Base-by-base conservation (phyloP, 2,329 filamentous ascomycete species). In the Alternaria longipes region DNA sequence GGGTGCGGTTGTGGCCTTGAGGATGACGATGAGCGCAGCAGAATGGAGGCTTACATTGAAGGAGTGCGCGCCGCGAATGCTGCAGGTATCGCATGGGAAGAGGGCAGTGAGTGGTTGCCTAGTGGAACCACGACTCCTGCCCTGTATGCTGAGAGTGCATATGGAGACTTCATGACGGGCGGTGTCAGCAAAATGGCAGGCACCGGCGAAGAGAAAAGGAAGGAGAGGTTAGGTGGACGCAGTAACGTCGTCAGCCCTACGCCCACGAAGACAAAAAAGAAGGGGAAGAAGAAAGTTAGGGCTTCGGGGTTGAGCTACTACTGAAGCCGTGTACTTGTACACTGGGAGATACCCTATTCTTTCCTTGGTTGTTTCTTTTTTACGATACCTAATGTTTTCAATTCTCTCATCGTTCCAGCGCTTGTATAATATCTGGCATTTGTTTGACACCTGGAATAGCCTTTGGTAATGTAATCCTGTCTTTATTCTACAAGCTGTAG, bases 291-390 rank as follows among this genome's bases (percentile, higher is more conserved):
- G 63, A 75, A 71, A 41, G 59, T 56, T 24, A 68, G 71, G 32
- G 66, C 64, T 49, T 70, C 69, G 24, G 73, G 70, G 3, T 64
- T 74, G 63, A 74, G 72, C 49, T 75, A 75, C 54, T 75, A 73
- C 44, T 75, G 40, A 68, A 42, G 20, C 20, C 24, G 45, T 61
- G 54, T 61, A 61, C 28, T 49, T 58, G 14, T 54, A 50, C 36
- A 12, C 22, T 18, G 44, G 38, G 16, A 41, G 50, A 36, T 52
- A 52, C 49, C 36, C 32, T 24, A 26, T 51, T 38, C 47, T n/a
- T 18, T 18, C 14, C 8, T 32, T 11, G 3, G 4, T 8, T 8
- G 42, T 45, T 16, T 5, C 7, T 34, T 1, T 16, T 9, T 5
- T 3, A 14, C 9, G 28, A 9, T 34, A 3, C 28, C 32, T 34